Evolutionary conservation across 352 stramenopile genomes (phyloP), one percentile per base, ranked within the genome.

Genomic region (Phytophthora kernoviae): DNA sequence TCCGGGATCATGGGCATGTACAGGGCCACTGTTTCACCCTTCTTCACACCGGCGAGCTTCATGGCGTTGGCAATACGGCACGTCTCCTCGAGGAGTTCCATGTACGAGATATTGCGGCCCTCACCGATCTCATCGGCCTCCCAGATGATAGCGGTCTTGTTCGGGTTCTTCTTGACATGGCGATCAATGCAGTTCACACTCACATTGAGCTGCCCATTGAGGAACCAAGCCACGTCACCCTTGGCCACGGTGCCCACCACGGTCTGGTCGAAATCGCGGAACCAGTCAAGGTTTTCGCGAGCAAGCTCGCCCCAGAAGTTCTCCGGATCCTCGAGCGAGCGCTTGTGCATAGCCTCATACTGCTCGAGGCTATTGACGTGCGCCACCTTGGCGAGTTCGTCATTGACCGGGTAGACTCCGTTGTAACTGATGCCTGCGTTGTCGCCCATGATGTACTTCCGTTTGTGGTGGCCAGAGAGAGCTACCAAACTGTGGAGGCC

Each of bases 1-100:
- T 99, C 96, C 6, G 96, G 96, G 47, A 99, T 97, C 97, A 99
- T 99, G 34, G 97, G 97, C 96, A 99, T 98, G 84, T 99, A 99
- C 33, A 99, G 82, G 5, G 94, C 97, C 5, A 99, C 97, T 8
- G 93, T 88, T 80, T 99, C 96, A 1, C 96, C 96, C 65, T 97
- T 86, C 43, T 69, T 70, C 15, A 91, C 71, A n/a, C 96, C 96
- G 24, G 79, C 70, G 21, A 81, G 68, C 54, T 97, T 93, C 57
- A 99, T 86, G 20, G 92, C 94, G 73, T 99, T 98, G 4, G 97
- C 96, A 61, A 99, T 91, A 18, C 93, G 77, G 58, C 81, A 98
- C 21, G 66, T 75, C 55, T 78, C 64, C 49, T 81, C 53, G 17
- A 78, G 43, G 12, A 81, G 47, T 51, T 81, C 65, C 20, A 37